A percentile compares a stretch with the other conserved stretches of the same genome.
Conservation (phyloP, 345 rosid genomes). For the Mangifera indica region DNA sequence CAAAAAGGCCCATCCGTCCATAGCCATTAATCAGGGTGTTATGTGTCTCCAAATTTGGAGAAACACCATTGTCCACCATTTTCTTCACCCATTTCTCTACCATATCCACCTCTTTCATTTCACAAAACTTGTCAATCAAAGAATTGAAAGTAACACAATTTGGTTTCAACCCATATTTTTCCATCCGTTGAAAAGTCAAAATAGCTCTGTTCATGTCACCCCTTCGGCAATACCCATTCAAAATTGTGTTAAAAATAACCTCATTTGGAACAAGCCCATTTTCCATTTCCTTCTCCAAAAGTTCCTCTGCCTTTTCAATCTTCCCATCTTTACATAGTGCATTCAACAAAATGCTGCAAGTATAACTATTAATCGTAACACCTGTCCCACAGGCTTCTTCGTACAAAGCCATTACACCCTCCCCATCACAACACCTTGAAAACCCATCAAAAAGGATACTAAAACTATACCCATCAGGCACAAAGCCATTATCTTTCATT, state of each 20-base stretch:
- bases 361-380: slow-evolving; percentile 47
- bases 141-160: slow-evolving; percentile 55
- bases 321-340: slow-evolving; percentile 61
- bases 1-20: slow-evolving; percentile 53
- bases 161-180: slow-evolving; percentile 53
- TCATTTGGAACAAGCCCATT: slow-evolving; percentile 52
- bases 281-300: slow-evolving; percentile 44
- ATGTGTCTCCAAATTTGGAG: slow-evolving; percentile 56
- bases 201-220: slow-evolving; percentile 54
- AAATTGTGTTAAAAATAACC: slow-evolving; percentile 57
- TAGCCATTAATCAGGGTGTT: slow-evolving; percentile 72
- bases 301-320: slow-evolving; percentile 58
- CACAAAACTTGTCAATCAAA: slow-evolving; percentile 56
- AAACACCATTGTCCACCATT: slow-evolving; percentile 61
- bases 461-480: slow-evolving; percentile 60
- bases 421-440: slow-evolving; percentile 36
- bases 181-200: slow-evolving; percentile 52
- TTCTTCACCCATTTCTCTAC: slow-evolving; percentile 61
- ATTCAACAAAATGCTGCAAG: slow-evolving; percentile 58
- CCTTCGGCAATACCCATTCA: slow-evolving; percentile 59
- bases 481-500: slow-evolving; percentile 61
- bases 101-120: slow-evolving; percentile 52
- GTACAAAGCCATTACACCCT: slow-evolving; percentile 48
- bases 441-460: slow-evolving; percentile 58
- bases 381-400: slow-evolving; percentile 42